A percentile compares a stretch with the other conserved stretches of the same genome.
These are phyloP conservation scores for Cryptococcus hybrid DNA, from an alignment of 1,284 basidiomycete genomes.

Conservation along the genomic window DNA sequence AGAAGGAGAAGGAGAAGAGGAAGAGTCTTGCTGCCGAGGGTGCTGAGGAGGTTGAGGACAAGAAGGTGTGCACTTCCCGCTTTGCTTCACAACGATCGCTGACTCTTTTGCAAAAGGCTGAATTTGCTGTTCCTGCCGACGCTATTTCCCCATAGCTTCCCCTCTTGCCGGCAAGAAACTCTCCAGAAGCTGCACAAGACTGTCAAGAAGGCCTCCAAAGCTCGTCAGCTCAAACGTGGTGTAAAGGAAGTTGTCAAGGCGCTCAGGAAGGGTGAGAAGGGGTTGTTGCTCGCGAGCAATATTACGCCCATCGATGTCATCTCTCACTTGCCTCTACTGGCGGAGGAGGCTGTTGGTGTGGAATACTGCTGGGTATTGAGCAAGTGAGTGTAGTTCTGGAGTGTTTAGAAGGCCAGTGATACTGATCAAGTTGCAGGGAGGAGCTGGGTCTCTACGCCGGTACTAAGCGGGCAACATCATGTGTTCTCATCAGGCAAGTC, in stretches of 20 bases:
- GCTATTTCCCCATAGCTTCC: slow-evolving; percentile 83
- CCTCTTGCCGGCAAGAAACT: slow-evolving; percentile 90
- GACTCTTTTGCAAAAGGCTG: slow-evolving; percentile 21
- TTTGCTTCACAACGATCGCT: background rate
- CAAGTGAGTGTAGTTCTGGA: slow-evolving; percentile 39
- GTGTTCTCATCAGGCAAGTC: slow-evolving; percentile 74
- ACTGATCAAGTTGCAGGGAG: slow-evolving; percentile 59
- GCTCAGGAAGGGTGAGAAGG: slow-evolving; percentile 91
- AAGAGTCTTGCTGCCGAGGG: slow-evolving; percentile 43
- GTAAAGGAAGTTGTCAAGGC: slow-evolving; percentile 98
- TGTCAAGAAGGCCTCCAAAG: slow-evolving; percentile 90
- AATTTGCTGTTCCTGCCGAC: slow-evolving; percentile 66
- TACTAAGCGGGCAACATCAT: slow-evolving; percentile 97
- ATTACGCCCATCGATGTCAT: slow-evolving; percentile 99
- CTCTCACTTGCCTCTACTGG: slow-evolving; percentile 90
- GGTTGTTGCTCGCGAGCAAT: slow-evolving; percentile 90
- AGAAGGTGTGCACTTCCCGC: slow-evolving; percentile 30
- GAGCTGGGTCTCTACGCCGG: slow-evolving; percentile 93
- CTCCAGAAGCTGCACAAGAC: slow-evolving; percentile 85
- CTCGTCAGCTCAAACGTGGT: slow-evolving; percentile 86
- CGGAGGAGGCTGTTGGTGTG: slow-evolving; percentile 83
- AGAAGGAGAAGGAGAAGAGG: slow-evolving; percentile 53
- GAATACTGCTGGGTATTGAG: slow-evolving; percentile 70
- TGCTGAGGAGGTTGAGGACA: slow-evolving; percentile 34
- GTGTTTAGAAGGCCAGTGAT: background rate